Conservation (phyloP, 2,329 filamentous ascomycete genomes). For the Scedosporium apiospermum region DNA sequence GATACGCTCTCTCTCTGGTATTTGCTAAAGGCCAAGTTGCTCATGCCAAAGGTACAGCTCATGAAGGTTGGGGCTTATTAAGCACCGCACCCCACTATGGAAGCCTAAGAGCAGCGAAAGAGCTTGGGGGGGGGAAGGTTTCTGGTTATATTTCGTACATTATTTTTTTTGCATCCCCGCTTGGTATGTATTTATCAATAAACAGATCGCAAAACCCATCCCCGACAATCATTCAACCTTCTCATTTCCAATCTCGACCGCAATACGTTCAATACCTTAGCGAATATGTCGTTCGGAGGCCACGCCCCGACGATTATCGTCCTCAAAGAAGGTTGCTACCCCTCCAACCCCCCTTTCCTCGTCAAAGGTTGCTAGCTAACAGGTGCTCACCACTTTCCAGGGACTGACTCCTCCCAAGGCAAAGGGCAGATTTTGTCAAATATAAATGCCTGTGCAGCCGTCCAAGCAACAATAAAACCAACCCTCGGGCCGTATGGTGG, state of each 20-base stretch:
- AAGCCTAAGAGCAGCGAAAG: no score
- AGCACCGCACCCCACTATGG: no score
- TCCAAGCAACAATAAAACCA: conserved; percentile 91
- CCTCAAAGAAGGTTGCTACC: conserved; percentile 74
- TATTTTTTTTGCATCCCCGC: no score
- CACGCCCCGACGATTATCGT: conserved; percentile 98
- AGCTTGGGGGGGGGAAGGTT: no score
- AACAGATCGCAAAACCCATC: no score
- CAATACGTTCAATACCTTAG: not conserved
- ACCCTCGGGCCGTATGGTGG: conserved; percentile 95
- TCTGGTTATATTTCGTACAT: no score
- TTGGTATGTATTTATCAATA: no score
- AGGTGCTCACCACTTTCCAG: conserved; percentile 34
- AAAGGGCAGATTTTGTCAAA: conserved; percentile 96
- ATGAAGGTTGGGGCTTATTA: no score
- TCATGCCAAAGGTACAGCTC: no score
- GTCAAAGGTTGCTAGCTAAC: conserved; percentile 1
- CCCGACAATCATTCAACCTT: not conserved
- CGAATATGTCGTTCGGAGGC: conserved; percentile 86
- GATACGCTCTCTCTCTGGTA: no score
- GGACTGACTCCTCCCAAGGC: conserved; percentile 94
- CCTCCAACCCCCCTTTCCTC: conserved; percentile 24
- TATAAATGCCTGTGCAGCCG: conserved; percentile 95
- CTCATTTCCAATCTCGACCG: not conserved
- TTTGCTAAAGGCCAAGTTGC: no score